These are phyloP conservation scores for Graphilbum sp. DNA, from an alignment of 2,329 filamentous ascomycete species.

Conservation along the genomic window DNA sequence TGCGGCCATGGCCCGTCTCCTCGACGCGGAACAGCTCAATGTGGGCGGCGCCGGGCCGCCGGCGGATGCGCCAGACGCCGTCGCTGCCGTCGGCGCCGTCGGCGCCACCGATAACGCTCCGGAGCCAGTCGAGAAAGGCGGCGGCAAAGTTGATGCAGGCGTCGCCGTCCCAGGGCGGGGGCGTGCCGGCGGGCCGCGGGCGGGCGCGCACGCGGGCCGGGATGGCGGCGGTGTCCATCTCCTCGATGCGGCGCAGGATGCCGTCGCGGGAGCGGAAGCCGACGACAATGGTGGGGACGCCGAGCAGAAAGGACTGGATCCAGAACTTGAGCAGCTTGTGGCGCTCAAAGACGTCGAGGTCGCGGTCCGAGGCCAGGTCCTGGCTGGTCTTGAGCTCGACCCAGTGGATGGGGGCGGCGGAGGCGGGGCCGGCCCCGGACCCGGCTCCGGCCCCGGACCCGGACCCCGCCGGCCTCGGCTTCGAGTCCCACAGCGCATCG, in stretches of 20 bases:
- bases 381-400: constrained; percentile 89
- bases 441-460: too few relatives aligned
- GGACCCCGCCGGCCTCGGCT: constrained; percentile 37
- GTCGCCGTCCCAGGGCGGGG: constrained; percentile 64
- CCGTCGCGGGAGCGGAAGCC: constrained; percentile 67
- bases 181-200: constrained; percentile 27
- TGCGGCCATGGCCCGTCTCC: constrained; percentile 57
- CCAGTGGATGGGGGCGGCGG: constrained; percentile 53
- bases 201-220: constrained; percentile 56
- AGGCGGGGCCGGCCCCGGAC: not conserved
- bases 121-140: constrained; percentile 57
- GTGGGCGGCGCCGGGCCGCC: constrained; percentile 40
- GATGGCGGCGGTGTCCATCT: constrained; percentile 65
- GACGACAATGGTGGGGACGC: constrained; percentile 81
- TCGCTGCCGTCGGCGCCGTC: constrained; percentile 12
- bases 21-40: constrained; percentile 64
- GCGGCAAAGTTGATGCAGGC: constrained; percentile 83
- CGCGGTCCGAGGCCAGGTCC: constrained; percentile 49
- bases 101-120: constrained; percentile 39
- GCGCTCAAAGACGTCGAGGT: constrained; percentile 63
- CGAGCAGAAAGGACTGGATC: constrained; percentile 89
- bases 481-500: constrained; percentile 83
- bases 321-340: constrained; percentile 82
- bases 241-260: constrained; percentile 54
- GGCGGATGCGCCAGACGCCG: constrained; percentile 68